These are phyloP conservation scores for Fusarium agapanthi DNA, from an alignment of 2,329 filamentous ascomycete species.

Conservation along the genomic window DNA sequence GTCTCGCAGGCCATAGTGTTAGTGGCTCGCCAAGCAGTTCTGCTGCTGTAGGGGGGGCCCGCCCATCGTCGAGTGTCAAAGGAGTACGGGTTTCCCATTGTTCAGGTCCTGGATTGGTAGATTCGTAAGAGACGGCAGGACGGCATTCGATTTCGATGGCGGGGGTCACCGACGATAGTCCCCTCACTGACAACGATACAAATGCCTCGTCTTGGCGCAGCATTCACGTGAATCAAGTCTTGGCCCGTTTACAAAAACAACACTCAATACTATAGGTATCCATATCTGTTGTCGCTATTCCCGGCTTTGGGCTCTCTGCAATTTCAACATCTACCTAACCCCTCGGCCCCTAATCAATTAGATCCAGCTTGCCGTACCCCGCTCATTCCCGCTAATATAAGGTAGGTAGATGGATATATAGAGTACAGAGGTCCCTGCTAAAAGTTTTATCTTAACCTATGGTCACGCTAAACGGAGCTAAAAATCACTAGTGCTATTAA, in stretches of 20 bases:
- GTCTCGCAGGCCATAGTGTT: conserved; percentile 33
- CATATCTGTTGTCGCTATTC: not conserved
- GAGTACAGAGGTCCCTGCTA: not conserved
- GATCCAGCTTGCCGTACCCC: not conserved
- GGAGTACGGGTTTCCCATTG: conserved; percentile 22
- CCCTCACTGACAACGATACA: not conserved
- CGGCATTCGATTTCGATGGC: not conserved
- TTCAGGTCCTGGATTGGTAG: conserved; percentile 32
- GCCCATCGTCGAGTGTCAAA: not conserved
- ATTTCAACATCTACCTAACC: conserved; percentile 7
- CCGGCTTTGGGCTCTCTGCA: not conserved
- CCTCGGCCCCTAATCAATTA: conserved; percentile 2
- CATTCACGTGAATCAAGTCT: conserved; percentile 11
- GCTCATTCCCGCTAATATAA: conserved; percentile 10
- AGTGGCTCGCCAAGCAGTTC: conserved; percentile 31
- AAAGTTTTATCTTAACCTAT: too few relatives aligned
- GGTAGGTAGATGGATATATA: not conserved
- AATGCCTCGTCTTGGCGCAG: conserved; percentile 1
- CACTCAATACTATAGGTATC: not conserved
- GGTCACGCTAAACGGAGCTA: too few relatives aligned
- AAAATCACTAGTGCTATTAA: too few relatives aligned
- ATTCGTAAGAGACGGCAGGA: conserved; percentile 11
- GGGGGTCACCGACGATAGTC: not conserved
- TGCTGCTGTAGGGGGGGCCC: not conserved
- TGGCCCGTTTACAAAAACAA: not conserved